Percentiles rank a stretch among this genome's conserved stretches.
Evolutionary conservation across 768 basidiomycete species (phyloP).

Genomic region (Gelatoporia subvermispora): DNA sequence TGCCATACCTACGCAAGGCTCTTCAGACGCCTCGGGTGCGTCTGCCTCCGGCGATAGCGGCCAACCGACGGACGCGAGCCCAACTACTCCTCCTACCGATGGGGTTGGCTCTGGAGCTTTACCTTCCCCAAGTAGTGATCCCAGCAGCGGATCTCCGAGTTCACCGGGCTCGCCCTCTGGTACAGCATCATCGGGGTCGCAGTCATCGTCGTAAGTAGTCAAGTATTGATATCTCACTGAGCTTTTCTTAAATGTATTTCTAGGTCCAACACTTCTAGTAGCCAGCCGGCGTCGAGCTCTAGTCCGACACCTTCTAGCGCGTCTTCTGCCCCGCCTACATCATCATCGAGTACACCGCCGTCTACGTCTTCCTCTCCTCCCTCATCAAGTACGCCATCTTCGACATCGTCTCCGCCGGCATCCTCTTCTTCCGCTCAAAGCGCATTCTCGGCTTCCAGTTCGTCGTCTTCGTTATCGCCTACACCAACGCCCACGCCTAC

Average conservation of each 20-base stretch:
- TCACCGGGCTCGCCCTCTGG: not conserved
- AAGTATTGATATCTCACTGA: not conserved
- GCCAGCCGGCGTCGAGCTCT: not conserved
- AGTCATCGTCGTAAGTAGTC: not conserved
- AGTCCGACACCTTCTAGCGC: not conserved
- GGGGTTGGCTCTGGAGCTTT: not conserved
- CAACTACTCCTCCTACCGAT: not conserved
- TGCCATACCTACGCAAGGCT: no score
- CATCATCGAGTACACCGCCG: not conserved
- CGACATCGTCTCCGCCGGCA: not conserved
- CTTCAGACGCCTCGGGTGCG: no score
- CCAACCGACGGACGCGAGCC: no score
- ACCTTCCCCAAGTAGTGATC: not conserved
- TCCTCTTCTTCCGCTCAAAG: not conserved
- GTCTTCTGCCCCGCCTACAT: not conserved
- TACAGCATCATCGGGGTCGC: not conserved
- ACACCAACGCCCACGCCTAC: not conserved
- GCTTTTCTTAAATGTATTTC: not conserved
- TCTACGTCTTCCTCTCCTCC: not conserved
- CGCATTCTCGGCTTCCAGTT: not conserved
- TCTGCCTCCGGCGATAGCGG: no score
- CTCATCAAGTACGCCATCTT: not conserved
- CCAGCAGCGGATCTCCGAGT: not conserved
- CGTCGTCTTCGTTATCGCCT: conserved; percentile 1
- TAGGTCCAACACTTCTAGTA: not conserved